Percentiles rank a stretch among this genome's conserved stretches.
These are phyloP conservation scores for Rhynchosporium agropyri DNA, from an alignment of 2,329 filamentous ascomycete genomes.

Conservation along the genomic window DNA sequence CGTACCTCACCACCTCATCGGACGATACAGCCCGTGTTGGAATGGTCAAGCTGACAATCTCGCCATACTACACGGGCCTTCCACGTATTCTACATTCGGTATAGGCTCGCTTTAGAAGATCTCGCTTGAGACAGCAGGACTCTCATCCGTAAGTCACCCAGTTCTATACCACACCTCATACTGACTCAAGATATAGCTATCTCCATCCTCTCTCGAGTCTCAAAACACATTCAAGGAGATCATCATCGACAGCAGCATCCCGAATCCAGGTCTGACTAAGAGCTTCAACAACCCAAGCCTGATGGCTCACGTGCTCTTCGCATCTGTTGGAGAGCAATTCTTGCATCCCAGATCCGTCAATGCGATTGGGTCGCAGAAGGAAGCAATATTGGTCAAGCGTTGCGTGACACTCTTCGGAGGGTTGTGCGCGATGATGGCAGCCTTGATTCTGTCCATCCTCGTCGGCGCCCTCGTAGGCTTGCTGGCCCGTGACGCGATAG, in stretches of 20 bases:
- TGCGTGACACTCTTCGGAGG: not conserved
- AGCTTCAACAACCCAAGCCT: conserved; percentile 2
- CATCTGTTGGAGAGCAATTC: not conserved
- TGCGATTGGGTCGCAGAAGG: not conserved
- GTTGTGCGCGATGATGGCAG: conserved; percentile 3
- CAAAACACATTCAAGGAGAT: not conserved
- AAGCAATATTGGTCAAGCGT: conserved; percentile 4
- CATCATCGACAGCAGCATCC: conserved; percentile 1
- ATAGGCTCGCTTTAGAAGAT: not conserved
- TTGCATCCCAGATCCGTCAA: not conserved
- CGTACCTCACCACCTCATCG: not conserved
- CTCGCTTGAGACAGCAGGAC: not conserved
- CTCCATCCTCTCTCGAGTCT: not conserved
- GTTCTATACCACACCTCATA: not conserved
- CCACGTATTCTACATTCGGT: not conserved
- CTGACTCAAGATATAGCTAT: not conserved
- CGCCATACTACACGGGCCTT: not conserved
- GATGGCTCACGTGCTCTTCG: not conserved
- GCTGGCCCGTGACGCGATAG: not conserved
- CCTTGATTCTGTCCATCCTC: not conserved
- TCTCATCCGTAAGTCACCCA: not conserved
- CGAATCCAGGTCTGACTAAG: not conserved
- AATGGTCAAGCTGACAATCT: not conserved
- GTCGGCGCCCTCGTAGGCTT: not conserved
- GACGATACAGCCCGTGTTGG: not conserved